Evolutionary conservation across 768 basidiomycete genomes (phyloP), one percentile per base, ranked within the genome.

Genomic region (Leccinum aurantiacum): DNA sequence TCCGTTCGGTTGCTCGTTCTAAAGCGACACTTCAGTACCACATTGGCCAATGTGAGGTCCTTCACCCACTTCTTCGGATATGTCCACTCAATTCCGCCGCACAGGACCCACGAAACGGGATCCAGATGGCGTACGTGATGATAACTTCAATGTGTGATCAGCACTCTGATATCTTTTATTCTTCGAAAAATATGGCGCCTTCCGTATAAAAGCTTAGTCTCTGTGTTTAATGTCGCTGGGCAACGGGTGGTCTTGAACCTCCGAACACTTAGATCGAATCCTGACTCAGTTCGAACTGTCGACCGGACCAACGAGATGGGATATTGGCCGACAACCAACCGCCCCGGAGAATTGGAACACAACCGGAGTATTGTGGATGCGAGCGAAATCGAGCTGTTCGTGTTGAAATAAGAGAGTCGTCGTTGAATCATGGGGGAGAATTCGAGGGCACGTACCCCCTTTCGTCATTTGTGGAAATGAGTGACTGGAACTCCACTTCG

Each of bases 231-330:
- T 15, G 27, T 69, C 13, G 25, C 35, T 4, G 67, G 67, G 17
- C 67, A 68, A 44, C 62, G 67, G 5, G 52, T 57, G 5, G 60
- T 67, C 24, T 56, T 67, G n/a, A 67, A 67, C 47, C 60, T 67
- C 19, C 56, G 61, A 19, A 29, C 4, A 27, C 49, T 50, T 29
- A 29, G 17, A 24, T 29, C 49, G 15, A 25, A 50, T 17, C 25
- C 22, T 27, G 15, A 17, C 17, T 6, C 47, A 25, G 14, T 15
- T 24, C 48, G 27, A 19, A n/a, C 31, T 33, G 6, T 3, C 6
- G 11, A 33, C n/a, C n/a, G 15, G 17, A 33, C 11, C 19, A 10
- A 13, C 8, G 15, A 6, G 6, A 29, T 6, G 1, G 51, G 31
- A 6, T 8, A 31, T 31, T 9, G 29, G 51, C 27, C 19, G 31